Evolutionary conservation across 208 protist species (phyloP), one percentile per base, ranked within the genome.

Genomic region (Sergeia podlipaevii): DNA sequence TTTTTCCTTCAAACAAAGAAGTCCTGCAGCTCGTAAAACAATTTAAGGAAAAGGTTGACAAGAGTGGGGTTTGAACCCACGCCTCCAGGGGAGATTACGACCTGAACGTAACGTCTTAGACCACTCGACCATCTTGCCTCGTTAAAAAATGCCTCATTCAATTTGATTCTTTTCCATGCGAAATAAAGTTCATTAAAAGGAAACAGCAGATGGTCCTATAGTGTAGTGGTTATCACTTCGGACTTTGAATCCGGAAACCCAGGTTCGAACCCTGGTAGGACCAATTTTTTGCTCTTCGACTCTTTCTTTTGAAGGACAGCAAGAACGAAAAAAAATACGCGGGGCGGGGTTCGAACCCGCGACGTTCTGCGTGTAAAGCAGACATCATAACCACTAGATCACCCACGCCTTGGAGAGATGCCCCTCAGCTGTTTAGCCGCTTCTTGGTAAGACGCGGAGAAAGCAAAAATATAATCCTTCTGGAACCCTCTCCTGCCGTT

Each of bases 161-260:
- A n/a, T n/a, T n/a, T n/a, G n/a, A n/a, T n/a, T n/a, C n/a, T n/a
- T n/a, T n/a, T n/a, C n/a, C n/a, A n/a, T n/a, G n/a, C n/a, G n/a
- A n/a, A n/a, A n/a, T n/a, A n/a, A n/a, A n/a, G n/a, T n/a, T n/a
- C n/a, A n/a, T n/a, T n/a, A 58, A 3, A 33, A 37, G 36, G 37
- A 18, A 52, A 36, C 41, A 1, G 13, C 4, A n/a, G n/a, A n/a
- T 46, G 75, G 60, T 84, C 76, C 72, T 83, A 84, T 85, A 75
- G 78, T 85, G 78, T 85, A 85, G 78, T 71, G 79, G 79, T 84
- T 87, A 87, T 74, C 74, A 87, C 74, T 77, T 80, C 69, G 74
- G 79, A 82, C 75, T 87, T 83, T 82, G 74, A 87, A 83, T 82
- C 79, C 74, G 72, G 74, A 70, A 82, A 82, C 79, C 79, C 75